phyloP scores from a whole-genome alignment of 441 rosid species.

The Theobroma grandiflorum region DNA sequence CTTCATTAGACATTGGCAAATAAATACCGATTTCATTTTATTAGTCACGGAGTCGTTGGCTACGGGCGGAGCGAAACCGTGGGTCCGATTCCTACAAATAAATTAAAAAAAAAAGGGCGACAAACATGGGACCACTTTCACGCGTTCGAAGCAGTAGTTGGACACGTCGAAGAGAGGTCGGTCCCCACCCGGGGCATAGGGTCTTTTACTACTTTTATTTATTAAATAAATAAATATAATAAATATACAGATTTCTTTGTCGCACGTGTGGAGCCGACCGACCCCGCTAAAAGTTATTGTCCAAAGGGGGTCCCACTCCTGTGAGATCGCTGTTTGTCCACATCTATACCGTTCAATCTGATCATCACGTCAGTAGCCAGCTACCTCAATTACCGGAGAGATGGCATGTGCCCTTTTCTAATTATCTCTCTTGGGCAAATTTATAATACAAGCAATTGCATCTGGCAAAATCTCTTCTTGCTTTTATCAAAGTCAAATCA shows the following conservation, averaged over 20 bases:
- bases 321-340: background rate
- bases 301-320: background rate
- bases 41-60: background rate
- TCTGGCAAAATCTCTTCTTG: background rate
- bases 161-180: background rate
- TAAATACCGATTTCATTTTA: too few relatives aligned
- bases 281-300: background rate
- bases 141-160: background rate
- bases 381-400: background rate
- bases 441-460: background rate
- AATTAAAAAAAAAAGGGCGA: background rate
- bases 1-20: too few relatives aligned
- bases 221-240: background rate
- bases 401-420: background rate
- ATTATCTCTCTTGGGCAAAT: background rate
- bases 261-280: background rate
- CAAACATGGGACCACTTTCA: background rate
- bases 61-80: background rate
- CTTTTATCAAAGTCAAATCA: background rate
- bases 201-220: background rate
- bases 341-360: conserved; percentile 8
- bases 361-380: conserved; percentile 15
- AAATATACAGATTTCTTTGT: background rate
- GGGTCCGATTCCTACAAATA: background rate
- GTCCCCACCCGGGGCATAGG: background rate